Evolutionary conservation across 1,284 basidiomycete species (phyloP).

Genomic region (Papiliotrema nemorosa): DNA sequence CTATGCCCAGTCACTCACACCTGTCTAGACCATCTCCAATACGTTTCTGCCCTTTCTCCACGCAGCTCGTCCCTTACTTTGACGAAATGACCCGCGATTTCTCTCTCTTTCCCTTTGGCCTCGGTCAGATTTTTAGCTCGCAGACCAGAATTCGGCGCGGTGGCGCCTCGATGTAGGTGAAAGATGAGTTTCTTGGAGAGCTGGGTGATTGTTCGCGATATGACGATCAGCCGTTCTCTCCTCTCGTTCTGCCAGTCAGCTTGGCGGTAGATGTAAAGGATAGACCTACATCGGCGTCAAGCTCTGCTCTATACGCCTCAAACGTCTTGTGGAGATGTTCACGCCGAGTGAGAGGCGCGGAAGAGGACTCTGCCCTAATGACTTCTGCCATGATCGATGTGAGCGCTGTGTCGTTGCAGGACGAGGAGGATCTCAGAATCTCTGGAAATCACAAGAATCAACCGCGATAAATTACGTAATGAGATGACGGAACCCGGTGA

Average conservation of each 20-base stretch:
- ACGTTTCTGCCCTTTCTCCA: slow-evolving; percentile 52
- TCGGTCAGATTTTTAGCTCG: slow-evolving; percentile 48
- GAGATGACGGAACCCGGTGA: no score
- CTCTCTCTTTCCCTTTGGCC: slow-evolving; percentile 64
- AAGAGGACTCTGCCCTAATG: slow-evolving; percentile 19
- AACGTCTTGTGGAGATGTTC: slow-evolving; percentile 41
- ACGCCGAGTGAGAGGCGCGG: slow-evolving; percentile 18
- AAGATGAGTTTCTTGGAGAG: slow-evolving; percentile 96
- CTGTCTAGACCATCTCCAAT: slow-evolving; percentile 74
- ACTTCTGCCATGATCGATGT: slow-evolving; percentile 5
- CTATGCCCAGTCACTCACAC: slow-evolving; percentile 53
- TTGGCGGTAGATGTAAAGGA: background rate
- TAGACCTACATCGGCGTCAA: slow-evolving; percentile 41
- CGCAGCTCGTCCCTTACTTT: slow-evolving; percentile 62
- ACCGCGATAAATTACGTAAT: background rate
- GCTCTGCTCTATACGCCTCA: slow-evolving; percentile 38
- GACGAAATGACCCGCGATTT: slow-evolving; percentile 66
- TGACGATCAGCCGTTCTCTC: slow-evolving; percentile 47
- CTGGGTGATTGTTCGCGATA: slow-evolving; percentile 75
- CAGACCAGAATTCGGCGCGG: slow-evolving; percentile 34
- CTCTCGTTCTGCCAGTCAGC: slow-evolving; percentile 41
- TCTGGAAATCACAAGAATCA: no score
- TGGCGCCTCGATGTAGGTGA: slow-evolving; percentile 72
- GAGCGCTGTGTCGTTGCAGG: background rate
- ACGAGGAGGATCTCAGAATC: background rate